These are phyloP conservation scores for Sugiyamaella japonica DNA, from an alignment of 1,139 yeast genomes.

Conservation along the genomic window DNA sequence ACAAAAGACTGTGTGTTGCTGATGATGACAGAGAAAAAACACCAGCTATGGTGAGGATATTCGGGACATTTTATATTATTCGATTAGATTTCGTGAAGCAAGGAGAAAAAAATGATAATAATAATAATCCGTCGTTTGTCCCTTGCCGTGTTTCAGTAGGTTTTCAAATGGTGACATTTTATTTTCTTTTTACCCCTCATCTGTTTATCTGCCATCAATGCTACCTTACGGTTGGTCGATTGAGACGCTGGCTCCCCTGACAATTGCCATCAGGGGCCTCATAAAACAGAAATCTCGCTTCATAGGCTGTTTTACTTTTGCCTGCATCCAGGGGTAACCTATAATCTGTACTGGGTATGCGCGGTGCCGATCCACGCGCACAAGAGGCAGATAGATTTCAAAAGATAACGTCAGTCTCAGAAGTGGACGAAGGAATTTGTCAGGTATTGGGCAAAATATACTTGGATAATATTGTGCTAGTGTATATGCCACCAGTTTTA, in stretches of 20 bases:
- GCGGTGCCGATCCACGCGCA: not conserved
- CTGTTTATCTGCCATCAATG: not conserved
- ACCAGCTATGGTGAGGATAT: not conserved
- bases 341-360: not conserved
- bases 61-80: slow-evolving; percentile 1
- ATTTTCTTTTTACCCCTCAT: not conserved
- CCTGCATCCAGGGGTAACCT: not conserved
- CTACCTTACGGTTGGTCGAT: not conserved
- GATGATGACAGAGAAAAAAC: not conserved
- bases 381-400: too few species aligned
- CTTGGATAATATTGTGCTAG: too few species aligned
- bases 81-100: too few species aligned
- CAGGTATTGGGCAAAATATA: too few species aligned
- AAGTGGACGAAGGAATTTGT: too few species aligned
- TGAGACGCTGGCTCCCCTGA: not conserved
- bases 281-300: not conserved
- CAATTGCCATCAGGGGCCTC: not conserved
- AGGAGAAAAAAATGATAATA: not conserved
- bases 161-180: not conserved
- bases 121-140: not conserved
- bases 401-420: too few species aligned
- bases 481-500: too few species aligned
- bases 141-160: not conserved
- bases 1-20: not conserved
- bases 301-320: not conserved